Base-by-base conservation (phyloP, 1,139 yeast genomes). In the Hansenula lynferdii region DNA sequence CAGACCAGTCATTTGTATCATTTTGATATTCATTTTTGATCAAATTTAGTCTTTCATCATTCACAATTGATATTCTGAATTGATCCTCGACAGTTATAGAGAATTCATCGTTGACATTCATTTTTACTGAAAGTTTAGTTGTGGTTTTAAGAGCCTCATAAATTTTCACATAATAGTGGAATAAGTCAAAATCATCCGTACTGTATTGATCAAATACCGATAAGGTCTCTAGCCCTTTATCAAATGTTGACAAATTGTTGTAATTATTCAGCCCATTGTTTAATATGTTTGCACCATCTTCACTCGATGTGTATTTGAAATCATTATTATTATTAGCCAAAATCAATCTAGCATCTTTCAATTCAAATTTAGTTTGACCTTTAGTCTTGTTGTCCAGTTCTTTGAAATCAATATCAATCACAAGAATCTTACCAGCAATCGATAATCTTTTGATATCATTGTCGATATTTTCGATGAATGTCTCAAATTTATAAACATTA, bases 381-480 rank as follows among this genome's bases (percentile, higher is more conserved):
- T 42, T 47, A 1, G n/a, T 34, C 16, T 18, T 22, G 1, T 35
- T 22, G 9, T 35, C 32, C 2, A 31, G 26, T 18, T 48, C 49
- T 8, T 37, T 38, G 28, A 45, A 51, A 31, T 51, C 57, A 18
- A 53, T 47, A 28, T 53, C 57, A 11, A 51, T 47, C 10, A 51
- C 56, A 5, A 53, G 33, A 22, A 53, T 51, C 42, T 51, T 51
- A 4, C 56, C 57, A 17, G 54, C 57, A n/a, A 53, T 50, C 20
- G 53, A 48, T 14, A 53, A 35, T 20, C 54, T 38, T 12, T 44
- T 40, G n/a, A 38, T 24, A 14, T 35, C 38, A 5, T 38, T 38
- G 23, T 41, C 31, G 7, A 48, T 36, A 4, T 39, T 31, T 22
- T 53, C 57, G 8, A 41, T 44, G 27, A 50, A 53, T 1, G 53